phyloP scores from a whole-genome alignment of 257 asterid genomes.

The Linaria vulgaris region DNA sequence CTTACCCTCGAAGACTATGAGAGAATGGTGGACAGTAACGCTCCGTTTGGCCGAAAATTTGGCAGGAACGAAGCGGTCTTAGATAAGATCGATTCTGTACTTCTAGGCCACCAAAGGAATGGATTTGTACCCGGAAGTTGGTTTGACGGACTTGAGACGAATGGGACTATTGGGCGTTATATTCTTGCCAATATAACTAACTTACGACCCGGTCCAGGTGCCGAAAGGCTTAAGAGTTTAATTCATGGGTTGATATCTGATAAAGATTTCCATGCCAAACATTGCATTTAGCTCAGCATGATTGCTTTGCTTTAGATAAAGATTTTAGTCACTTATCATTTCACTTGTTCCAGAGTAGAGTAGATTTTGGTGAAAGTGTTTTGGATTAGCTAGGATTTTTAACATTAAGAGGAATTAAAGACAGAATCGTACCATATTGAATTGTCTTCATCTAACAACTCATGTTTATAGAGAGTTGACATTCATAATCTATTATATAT shows the following conservation, averaged over 20 bases:
- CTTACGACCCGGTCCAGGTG: slow-evolving; percentile 65
- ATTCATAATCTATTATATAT: no score
- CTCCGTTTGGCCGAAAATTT: slow-evolving; percentile 76
- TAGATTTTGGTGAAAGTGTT: no score
- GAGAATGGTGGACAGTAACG: slow-evolving; percentile 62
- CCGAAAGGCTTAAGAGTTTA: slow-evolving; percentile 55
- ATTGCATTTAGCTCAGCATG: slow-evolving; percentile 44
- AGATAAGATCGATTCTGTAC: slow-evolving; percentile 61
- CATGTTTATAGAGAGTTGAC: no score
- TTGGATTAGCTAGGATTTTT: no score
- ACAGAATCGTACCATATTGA: no score
- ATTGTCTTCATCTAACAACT: no score
- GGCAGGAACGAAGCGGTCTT: slow-evolving; percentile 42
- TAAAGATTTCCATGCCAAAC: slow-evolving; percentile 47
- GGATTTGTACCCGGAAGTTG: slow-evolving; percentile 79
- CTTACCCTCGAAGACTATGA: slow-evolving; percentile 44
- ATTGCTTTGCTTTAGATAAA: not conserved
- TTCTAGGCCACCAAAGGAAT: slow-evolving; percentile 43
- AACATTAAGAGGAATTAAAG: no score
- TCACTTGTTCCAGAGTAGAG: not conserved
- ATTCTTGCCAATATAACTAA: slow-evolving; percentile 38
- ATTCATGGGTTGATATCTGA: slow-evolving; percentile 43
- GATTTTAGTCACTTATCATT: no score
- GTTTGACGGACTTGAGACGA: slow-evolving; percentile 40
- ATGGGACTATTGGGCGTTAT: slow-evolving; percentile 22